These are phyloP conservation scores for Diaporthe velutina DNA, from an alignment of 2,329 filamentous ascomycete species.

Conservation along the genomic window DNA sequence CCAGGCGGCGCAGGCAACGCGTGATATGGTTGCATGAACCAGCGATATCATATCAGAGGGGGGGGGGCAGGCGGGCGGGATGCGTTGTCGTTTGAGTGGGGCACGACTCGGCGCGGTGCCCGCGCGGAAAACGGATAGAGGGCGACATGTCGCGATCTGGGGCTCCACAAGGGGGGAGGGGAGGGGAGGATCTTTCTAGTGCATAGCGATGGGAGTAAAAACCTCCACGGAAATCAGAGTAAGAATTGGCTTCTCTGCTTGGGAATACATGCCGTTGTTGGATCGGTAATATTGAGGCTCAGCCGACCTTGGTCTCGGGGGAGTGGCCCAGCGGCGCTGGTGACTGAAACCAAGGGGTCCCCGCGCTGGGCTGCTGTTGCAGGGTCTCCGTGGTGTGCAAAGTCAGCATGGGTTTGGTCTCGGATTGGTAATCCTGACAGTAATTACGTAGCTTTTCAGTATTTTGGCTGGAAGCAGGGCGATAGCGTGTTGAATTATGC, in stretches of 20 bases:
- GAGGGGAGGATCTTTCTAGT: background rate
- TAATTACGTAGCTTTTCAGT: background rate
- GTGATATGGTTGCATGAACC: slow-evolving; percentile 12
- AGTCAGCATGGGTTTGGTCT: background rate
- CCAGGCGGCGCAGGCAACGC: background rate
- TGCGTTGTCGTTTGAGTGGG: slow-evolving; percentile 23
- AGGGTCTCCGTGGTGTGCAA: background rate
- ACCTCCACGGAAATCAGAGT: background rate
- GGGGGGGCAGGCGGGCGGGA: background rate
- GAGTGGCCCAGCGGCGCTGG: slow-evolving; percentile 20
- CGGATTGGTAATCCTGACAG: background rate
- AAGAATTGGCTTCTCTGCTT: background rate
- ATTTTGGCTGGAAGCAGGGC: rapidly evolving
- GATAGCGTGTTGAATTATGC: no score
- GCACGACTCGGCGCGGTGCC: background rate
- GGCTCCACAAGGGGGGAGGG: background rate
- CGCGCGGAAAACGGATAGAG: background rate
- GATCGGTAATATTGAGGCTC: background rate
- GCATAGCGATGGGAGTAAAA: background rate
- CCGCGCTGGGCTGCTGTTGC: background rate
- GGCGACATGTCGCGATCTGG: slow-evolving; percentile 5
- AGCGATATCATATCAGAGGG: slow-evolving; percentile 1
- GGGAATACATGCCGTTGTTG: background rate
- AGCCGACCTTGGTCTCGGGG: background rate
- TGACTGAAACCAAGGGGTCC: slow-evolving; percentile 10